Evolutionary conservation across 176 grass and related monocot species (phyloP).

Genomic region (Avena eriantha): DNA sequence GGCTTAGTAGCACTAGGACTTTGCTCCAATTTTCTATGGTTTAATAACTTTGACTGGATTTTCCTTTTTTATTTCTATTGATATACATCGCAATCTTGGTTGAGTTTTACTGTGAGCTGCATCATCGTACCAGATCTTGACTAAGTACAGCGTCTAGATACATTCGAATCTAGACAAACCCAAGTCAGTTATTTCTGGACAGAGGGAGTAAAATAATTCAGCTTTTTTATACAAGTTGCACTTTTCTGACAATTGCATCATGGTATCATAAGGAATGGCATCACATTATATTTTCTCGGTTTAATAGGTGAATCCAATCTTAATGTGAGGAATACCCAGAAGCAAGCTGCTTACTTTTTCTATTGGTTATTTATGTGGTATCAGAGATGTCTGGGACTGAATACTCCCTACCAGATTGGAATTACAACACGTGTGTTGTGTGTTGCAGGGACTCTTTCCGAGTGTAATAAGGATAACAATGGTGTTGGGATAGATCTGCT

Average conservation of each 20-base stretch:
- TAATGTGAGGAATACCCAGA: neutral
- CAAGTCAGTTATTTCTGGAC: too few relatives aligned
- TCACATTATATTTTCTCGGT: neutral
- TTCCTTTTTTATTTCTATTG: neutral
- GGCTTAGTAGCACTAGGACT: neutral
- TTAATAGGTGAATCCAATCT: conserved; percentile 1
- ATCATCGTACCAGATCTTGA: neutral
- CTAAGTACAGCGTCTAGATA: neutral
- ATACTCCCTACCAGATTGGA: neutral
- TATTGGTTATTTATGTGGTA: conserved; percentile 16
- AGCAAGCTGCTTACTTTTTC: neutral
- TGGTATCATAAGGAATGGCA: neutral
- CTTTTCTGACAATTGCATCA: neutral
- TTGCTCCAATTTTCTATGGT: neutral
- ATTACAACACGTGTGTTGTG: neutral
- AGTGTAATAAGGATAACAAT: conserved; percentile 9
- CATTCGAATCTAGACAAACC: too few relatives aligned
- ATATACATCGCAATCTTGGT: neutral
- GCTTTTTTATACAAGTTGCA: neutral
- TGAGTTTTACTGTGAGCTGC: neutral
- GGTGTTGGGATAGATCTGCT: neutral
- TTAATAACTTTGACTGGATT: too few relatives aligned
- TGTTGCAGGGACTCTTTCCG: conserved; percentile 40
- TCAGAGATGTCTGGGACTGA: neutral
- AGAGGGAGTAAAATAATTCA: neutral